Percentiles rank a stretch among this genome's conserved stretches.
Evolutionary conservation across 345 rosid species (phyloP).

Genomic region (Bruguiera sexangula): DNA sequence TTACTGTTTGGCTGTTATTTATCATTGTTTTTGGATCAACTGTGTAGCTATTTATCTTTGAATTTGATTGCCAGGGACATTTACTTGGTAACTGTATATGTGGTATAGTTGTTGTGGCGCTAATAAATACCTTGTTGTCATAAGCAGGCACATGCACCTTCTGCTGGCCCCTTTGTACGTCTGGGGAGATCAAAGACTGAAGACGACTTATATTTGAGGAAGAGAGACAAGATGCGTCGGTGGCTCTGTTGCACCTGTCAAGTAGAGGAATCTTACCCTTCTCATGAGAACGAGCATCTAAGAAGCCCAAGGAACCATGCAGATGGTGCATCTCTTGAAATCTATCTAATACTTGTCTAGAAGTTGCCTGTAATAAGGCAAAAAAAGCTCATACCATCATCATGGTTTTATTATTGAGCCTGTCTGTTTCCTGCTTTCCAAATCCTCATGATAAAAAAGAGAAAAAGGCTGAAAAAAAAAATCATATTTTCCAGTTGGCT

Average conservation of each 20-base stretch:
- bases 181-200: constrained; percentile 47
- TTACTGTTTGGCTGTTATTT: too few relatives aligned
- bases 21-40: too few relatives aligned
- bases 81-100: background rate
- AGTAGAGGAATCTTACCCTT: constrained; percentile 66
- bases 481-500: too few relatives aligned
- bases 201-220: constrained; percentile 52
- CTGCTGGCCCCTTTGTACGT: constrained; percentile 50
- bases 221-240: constrained; percentile 82
- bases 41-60: too few relatives aligned
- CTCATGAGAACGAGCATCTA: constrained; percentile 51
- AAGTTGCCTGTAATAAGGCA: background rate
- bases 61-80: background rate
- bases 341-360: background rate
- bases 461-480: too few relatives aligned
- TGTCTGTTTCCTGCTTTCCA: too few relatives aligned
- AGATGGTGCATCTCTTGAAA: constrained; percentile 49
- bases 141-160: constrained; percentile 56
- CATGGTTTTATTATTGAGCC: too few relatives aligned
- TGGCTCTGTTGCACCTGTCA: constrained; percentile 94
- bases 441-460: too few relatives aligned
- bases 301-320: constrained; percentile 53
- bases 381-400: background rate
- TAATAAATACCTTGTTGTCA: background rate
- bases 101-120: background rate